Evolutionary conservation across 2,329 filamentous ascomycete species (phyloP).

Genomic region (Alternaria triticina): DNA sequence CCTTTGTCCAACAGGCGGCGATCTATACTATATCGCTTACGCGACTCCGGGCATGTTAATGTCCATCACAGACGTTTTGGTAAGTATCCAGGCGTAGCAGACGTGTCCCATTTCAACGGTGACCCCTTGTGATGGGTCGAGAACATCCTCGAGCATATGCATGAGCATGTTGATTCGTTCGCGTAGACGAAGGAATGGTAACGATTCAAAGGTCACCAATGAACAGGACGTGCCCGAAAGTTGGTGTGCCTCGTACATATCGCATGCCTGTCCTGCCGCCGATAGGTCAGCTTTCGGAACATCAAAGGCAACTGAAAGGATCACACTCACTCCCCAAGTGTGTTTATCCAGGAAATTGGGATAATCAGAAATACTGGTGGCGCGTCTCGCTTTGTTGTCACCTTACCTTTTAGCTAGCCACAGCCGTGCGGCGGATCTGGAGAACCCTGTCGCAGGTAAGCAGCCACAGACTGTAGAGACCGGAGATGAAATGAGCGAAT

Average conservation of each 20-base stretch:
- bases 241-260: constrained; percentile 19
- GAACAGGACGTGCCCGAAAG: constrained; percentile 10
- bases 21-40: constrained; percentile 2
- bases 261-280: constrained; percentile 26
- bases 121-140: constrained; percentile 19
- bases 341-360: constrained; percentile 24
- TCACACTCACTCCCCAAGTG: constrained; percentile 4
- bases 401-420: constrained; percentile 34
- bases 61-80: constrained; percentile 12
- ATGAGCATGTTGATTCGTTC: constrained; percentile 29
- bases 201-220: constrained; percentile 25
- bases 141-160: constrained; percentile 17
- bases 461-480: constrained; percentile 4
- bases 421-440: constrained; percentile 41
- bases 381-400: constrained; percentile 27
- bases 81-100: constrained; percentile 13
- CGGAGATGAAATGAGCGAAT: constrained; percentile 26
- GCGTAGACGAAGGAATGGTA: constrained; percentile 15
- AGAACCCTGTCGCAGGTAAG: constrained; percentile 36
- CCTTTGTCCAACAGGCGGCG: constrained; percentile 8
- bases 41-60: not conserved
- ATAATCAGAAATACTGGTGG: constrained; percentile 37
- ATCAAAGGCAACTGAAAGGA: constrained; percentile 4
- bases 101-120: constrained; percentile 19
- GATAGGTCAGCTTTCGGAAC: constrained; percentile 11